These are phyloP conservation scores for Bassia scoparia DNA, from an alignment of 148 eudicot genomes.

Conservation along the genomic window DNA sequence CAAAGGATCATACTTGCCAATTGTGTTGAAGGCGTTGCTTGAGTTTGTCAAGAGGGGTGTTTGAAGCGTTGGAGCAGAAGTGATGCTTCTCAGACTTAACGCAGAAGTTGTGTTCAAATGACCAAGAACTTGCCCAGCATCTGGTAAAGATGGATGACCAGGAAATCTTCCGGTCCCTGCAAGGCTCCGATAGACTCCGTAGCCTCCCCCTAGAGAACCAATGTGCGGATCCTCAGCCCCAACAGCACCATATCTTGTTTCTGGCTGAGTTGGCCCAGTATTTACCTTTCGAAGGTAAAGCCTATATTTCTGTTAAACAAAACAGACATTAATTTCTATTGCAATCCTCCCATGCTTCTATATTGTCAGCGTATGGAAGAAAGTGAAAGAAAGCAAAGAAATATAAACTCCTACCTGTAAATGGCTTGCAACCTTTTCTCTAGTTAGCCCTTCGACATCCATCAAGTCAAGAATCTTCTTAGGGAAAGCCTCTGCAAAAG, in stretches of 20 bases:
- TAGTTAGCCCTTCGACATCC: constrained; percentile 81
- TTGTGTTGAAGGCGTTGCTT: constrained; percentile 26
- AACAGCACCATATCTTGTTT: constrained; percentile 38
- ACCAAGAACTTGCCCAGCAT: constrained; percentile 41
- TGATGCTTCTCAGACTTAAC: constrained; percentile 39
- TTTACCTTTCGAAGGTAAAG: constrained; percentile 63
- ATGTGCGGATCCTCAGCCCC: constrained; percentile 48
- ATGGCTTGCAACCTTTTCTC: constrained; percentile 98
- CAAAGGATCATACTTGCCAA: constrained; percentile 32
- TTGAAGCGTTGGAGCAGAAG: constrained; percentile 55
- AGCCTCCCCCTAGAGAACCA: constrained; percentile 43
- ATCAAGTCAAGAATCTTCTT: constrained; percentile 90
- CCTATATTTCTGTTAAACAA: constrained; percentile 73
- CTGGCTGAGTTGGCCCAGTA: constrained; percentile 33
- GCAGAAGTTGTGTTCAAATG: constrained; percentile 46
- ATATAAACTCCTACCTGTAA: constrained; percentile 50
- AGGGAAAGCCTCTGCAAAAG: constrained; percentile 74
- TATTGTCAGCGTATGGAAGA: background rate
- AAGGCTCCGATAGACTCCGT: constrained; percentile 46
- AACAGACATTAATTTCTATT: no score
- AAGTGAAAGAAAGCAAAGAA: background rate
- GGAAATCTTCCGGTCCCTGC: constrained; percentile 39
- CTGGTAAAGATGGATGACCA: constrained; percentile 31
- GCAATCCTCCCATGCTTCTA: background rate
- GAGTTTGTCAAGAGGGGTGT: constrained; percentile 35